These are phyloP conservation scores for Plasmodium relictum DNA, from an alignment of 169 alveolate species.

Conservation along the genomic window DNA sequence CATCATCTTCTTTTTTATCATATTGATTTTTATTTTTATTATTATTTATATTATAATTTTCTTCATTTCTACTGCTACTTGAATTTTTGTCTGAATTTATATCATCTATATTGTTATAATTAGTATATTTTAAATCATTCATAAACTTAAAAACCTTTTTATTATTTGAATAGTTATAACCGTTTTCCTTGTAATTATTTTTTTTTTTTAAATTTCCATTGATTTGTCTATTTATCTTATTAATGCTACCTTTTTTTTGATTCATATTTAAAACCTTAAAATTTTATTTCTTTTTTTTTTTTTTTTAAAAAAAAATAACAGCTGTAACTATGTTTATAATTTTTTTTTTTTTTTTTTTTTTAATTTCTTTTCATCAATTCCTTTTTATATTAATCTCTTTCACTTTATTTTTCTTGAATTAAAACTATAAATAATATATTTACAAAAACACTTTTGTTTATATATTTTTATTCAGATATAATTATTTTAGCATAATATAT, in stretches of 20 bases:
- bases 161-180: conserved; percentile 12
- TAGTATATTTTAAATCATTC: conserved; percentile 38
- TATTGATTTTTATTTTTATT: conserved; percentile 1
- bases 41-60: conserved; percentile 7
- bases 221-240: conserved; percentile 25
- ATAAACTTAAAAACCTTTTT: conserved; percentile 48
- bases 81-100: conserved; percentile 26
- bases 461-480: too few relatives aligned
- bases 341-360: too few relatives aligned
- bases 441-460: too few relatives aligned
- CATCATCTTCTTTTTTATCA: conserved; percentile 1
- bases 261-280: too few relatives aligned
- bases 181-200: conserved; percentile 29
- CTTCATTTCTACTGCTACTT: conserved; percentile 6
- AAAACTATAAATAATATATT: too few relatives aligned
- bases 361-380: too few relatives aligned
- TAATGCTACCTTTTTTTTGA: conserved; percentile 26
- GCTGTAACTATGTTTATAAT: too few relatives aligned
- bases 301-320: neutral
- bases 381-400: too few relatives aligned
- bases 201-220: conserved; percentile 19
- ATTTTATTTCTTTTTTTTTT: neutral
- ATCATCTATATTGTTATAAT: conserved; percentile 20
- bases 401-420: too few relatives aligned
- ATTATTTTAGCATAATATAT: too few relatives aligned